These are phyloP conservation scores for Xylaria acuta DNA, from an alignment of 495 filamentous ascomycete genomes.

Conservation along the genomic window DNA sequence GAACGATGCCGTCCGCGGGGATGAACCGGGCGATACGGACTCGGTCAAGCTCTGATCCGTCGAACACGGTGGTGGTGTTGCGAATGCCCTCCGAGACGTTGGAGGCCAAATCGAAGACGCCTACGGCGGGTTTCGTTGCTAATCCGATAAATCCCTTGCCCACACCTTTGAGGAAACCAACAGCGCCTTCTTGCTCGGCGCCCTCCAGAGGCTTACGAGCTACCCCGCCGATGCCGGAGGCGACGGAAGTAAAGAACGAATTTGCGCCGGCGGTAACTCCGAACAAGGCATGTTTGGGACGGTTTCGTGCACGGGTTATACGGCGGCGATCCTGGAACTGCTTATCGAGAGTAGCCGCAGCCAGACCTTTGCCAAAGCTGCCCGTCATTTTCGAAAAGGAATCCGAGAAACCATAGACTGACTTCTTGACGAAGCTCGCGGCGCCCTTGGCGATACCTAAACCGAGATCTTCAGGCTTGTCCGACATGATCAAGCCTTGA, in stretches of 20 bases:
- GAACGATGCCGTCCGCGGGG: slow-evolving; percentile 87
- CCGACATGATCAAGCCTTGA: slow-evolving; percentile 95
- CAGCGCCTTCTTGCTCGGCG: slow-evolving; percentile 91
- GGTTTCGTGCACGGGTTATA: slow-evolving; percentile 90
- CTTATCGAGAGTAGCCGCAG: slow-evolving; percentile 95
- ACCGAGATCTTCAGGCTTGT: slow-evolving; percentile 91
- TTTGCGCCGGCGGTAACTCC: slow-evolving; percentile 95
- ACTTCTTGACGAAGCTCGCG: slow-evolving; percentile 97
- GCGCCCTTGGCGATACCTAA: slow-evolving; percentile 95
- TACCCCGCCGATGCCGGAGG: slow-evolving; percentile 89
- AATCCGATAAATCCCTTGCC: slow-evolving; percentile 93
- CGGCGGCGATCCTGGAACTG: slow-evolving; percentile 96
- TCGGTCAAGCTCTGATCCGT: slow-evolving; percentile 90
- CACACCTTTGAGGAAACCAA: slow-evolving; percentile 96
- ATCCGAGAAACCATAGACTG: slow-evolving; percentile 94
- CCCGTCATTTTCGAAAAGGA: slow-evolving; percentile 96
- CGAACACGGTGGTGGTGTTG: slow-evolving; percentile 98
- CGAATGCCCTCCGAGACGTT: slow-evolving; percentile 96
- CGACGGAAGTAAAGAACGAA: slow-evolving; percentile 89
- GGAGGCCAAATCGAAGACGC: slow-evolving; percentile 94
- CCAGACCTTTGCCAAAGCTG: slow-evolving; percentile 92
- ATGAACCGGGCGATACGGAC: slow-evolving; percentile 92
- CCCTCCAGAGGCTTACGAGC: slow-evolving; percentile 93
- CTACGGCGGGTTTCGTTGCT: slow-evolving; percentile 95
- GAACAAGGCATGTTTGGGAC: slow-evolving; percentile 95